Conservation (phyloP, 495 filamentous ascomycete species). For the Usnea hakonensis region DNA sequence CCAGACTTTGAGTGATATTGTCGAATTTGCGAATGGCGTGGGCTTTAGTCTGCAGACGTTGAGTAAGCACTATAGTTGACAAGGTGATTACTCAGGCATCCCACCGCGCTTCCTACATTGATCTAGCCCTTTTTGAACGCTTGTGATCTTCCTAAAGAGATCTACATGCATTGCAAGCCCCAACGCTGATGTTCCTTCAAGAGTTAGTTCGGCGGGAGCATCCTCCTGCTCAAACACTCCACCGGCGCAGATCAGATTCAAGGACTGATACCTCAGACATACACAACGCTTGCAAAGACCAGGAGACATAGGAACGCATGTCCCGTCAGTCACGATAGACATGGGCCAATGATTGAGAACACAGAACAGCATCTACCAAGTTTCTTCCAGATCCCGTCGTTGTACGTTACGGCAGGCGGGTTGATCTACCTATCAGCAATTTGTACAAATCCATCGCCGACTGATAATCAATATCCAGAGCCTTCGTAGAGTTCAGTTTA, state of each 20-base stretch:
- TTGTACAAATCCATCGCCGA: neutral
- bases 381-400: neutral
- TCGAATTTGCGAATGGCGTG: neutral
- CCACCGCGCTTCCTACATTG: neutral
- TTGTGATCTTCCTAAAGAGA: neutral
- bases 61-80: conserved; percentile 14
- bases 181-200: conserved; percentile 1
- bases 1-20: neutral
- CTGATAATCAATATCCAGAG: neutral
- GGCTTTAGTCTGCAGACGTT: neutral
- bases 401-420: neutral
- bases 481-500: neutral
- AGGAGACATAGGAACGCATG: neutral
- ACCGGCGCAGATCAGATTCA: neutral
- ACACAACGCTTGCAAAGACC: neutral
- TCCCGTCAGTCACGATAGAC: neutral
- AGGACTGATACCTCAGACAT: neutral
- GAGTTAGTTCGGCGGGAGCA: conserved; percentile 1
- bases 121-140: conserved; percentile 3
- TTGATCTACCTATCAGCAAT: neutral
- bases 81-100: conserved; percentile 9
- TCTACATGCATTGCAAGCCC: neutral
- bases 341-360: neutral
- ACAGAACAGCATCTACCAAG: neutral
- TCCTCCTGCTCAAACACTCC: neutral